Base-by-base conservation (phyloP, 352 stramenopile genomes). In the Phytopythium chamaehyphon region DNA sequence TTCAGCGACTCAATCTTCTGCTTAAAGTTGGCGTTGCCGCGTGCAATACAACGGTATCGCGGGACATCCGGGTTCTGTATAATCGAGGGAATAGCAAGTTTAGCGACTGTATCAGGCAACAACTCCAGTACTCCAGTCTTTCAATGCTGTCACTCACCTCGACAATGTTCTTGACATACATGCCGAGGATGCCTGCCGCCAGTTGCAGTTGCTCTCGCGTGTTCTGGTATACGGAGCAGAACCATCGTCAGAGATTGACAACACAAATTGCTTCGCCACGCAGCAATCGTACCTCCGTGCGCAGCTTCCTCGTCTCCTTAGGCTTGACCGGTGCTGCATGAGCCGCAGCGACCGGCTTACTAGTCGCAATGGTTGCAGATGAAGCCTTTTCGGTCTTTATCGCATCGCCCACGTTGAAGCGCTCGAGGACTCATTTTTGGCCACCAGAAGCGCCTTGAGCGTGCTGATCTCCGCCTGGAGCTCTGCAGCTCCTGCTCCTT, bases 151-250 rank as follows among this genome's bases (percentile, higher is more conserved):
- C 6, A 18, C 57, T 48, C 73, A 88, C 80, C 69, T 92, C 82
- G 18, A 88, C 66, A 14, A 93, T 56, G 54, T 93, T 93, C 70
- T 89, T 90, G 52, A 90, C 79, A 68, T 93, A 93, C 82, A 93
- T 93, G 53, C 77, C 80, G 19, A 93, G 67, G 54, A 93, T 87
- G 2, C 76, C 72, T 10, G 74, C 67, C 50, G 75, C 79, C 21
- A 85, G 45, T 42, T 89, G 83, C 6, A 93, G 60, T 55, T 87
- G 67, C 33, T 90, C 82, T 22, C 79, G 46, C 16, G 77, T 73
- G 31, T 93, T 93, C 82, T 93, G 47, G 22, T 16, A 40, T 19
- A 54, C 15, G 24, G 9, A 8, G 2, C 6, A 35, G 22, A 55
- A 19, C 16, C 57, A 57, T 18, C 18, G 6, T 43, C n/a, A n/a